Evolutionary conservation across 345 rosid genomes (phyloP), one percentile per base, ranked within the genome.

Genomic region (Mercurialis annua): DNA sequence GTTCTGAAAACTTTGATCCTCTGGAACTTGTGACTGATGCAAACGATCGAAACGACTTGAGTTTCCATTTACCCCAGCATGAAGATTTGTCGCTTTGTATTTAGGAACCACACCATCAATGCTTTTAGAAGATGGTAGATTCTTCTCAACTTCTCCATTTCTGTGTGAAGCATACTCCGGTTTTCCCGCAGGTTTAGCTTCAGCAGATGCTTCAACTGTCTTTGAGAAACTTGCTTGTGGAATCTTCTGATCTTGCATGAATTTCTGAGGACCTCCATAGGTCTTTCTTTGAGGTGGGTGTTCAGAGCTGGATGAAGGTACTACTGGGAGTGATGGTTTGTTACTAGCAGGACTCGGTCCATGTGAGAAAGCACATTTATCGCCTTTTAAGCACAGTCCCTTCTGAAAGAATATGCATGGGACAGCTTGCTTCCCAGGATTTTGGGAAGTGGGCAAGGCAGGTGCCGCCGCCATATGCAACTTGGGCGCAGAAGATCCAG

Each of bases 341-440:
- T 66, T 76, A 50, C 44, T 70, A 4, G 74, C 33, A 15, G 84
- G 72, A 81, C 64, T 78, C n/a, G 87, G 77, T 30, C 85, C 83
- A 59, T 93, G 98, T 74, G 75, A 67, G 81, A 87, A 93, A 20
- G 94, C 81, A 71, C 98, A 93, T 81, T 68, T 84, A 65, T 93
- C 96, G 40, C 96, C 98, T 85, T 86, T 93, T 65, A 82, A 49
- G 76, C 98, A 93, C 70, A 77, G 65, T 11, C 98, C 98, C 79
- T 90, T 87, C 53, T 80, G 92, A 73, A 84, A 89, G 80, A 87
- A 93, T 55, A 89, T 70, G 77, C 98, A 93, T 0, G 88, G 91
- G 43, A 90, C 91, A 20, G 87, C 84, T 67, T 80, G 89, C 72
- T 86, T 93, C 1, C 77, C 81, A 33, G 73, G 65, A 70, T 67